Percentiles rank a stretch among this genome's conserved stretches.
Conservation (phyloP, 768 basidiomycete genomes). For the Boletus rufocinnamomeus region DNA sequence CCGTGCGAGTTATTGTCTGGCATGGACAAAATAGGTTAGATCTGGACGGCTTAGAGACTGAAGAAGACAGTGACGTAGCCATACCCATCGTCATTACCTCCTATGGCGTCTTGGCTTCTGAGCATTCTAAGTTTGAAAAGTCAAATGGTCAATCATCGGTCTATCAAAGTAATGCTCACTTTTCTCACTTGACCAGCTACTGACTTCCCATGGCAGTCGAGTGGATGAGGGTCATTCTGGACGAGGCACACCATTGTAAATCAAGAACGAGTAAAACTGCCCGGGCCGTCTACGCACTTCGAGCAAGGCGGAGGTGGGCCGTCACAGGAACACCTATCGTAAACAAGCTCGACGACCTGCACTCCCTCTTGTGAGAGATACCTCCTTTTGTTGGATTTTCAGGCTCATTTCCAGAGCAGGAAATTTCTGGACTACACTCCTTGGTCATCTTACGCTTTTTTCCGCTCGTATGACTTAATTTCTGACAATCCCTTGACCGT, state of each 20-base stretch:
- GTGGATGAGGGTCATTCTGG: slow-evolving; percentile 82
- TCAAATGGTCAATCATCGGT: slow-evolving; percentile 53
- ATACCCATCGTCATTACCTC: slow-evolving; percentile 88
- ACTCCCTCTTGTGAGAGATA: slow-evolving; percentile 74
- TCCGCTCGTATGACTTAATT: slow-evolving; percentile 66
- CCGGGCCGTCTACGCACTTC: slow-evolving; percentile 83
- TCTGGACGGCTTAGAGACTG: slow-evolving; percentile 60
- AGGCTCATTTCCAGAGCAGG: slow-evolving; percentile 38
- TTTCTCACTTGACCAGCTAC: not conserved
- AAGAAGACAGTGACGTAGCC: slow-evolving; percentile 48
- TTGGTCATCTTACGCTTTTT: slow-evolving; percentile 85
- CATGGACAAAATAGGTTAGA: slow-evolving; percentile 87
- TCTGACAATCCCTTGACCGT: not conserved
- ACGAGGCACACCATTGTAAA: slow-evolving; percentile 96
- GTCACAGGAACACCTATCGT: slow-evolving; percentile 96
- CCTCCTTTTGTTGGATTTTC: slow-evolving; percentile 41
- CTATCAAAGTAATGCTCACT: slow-evolving; percentile 62
- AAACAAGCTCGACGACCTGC: slow-evolving; percentile 89
- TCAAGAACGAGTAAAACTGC: slow-evolving; percentile 86
- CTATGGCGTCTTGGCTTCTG: slow-evolving; percentile 89
- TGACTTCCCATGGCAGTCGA: slow-evolving; percentile 49
- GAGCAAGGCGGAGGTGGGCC: slow-evolving; percentile 82
- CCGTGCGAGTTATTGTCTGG: slow-evolving; percentile 73
- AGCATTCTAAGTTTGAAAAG: slow-evolving; percentile 73
- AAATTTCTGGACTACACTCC: slow-evolving; percentile 78